A percentile compares a stretch with the other conserved stretches of the same genome.
These are phyloP conservation scores for Actinomortierella ambigua DNA, from an alignment of 371 early-diverging fungal genomes.

Conservation along the genomic window DNA sequence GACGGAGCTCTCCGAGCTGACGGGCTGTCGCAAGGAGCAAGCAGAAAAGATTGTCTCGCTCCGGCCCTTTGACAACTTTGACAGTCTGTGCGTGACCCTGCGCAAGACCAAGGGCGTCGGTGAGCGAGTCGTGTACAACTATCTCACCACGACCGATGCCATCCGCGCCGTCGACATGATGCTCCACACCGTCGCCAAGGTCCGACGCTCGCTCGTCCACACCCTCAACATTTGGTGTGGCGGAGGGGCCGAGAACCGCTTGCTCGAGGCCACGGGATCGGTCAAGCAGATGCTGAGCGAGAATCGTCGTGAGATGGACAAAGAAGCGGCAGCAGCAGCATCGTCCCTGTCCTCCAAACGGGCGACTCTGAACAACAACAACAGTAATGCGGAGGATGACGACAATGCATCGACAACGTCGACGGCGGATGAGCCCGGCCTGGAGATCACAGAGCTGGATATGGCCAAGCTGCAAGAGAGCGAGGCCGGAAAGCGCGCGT, in stretches of 20 bases:
- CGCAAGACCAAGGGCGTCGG: constrained; percentile 64
- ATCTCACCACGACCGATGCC: constrained; percentile 69
- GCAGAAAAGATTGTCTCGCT: constrained; percentile 60
- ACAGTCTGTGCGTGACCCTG: constrained; percentile 56
- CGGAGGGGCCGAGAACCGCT: constrained; percentile 26
- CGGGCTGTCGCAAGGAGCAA: constrained; percentile 63
- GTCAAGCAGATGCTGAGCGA: constrained; percentile 36
- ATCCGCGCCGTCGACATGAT: constrained; percentile 76
- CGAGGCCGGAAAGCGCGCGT: constrained; percentile 43
- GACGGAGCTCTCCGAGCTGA: constrained; percentile 68
- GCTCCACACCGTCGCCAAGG: constrained; percentile 64
- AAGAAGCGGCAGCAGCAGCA: constrained; percentile 20
- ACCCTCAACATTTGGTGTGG: constrained; percentile 62
- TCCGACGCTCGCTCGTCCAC: constrained; percentile 55
- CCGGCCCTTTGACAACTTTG: constrained; percentile 69
- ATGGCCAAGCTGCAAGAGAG: constrained; percentile 25
- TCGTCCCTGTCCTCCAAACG: too few relatives aligned
- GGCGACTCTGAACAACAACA: too few relatives aligned
- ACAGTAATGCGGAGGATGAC: neutral
- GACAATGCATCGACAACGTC: neutral
- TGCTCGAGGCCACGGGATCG: constrained; percentile 17
- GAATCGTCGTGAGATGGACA: constrained; percentile 16
- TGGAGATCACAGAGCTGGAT: constrained; percentile 17
- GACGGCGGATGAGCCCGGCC: neutral
- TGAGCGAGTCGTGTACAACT: constrained; percentile 61